Conservation (phyloP, 2,329 filamentous ascomycete species). For the Fusarium phyllophilum region DNA sequence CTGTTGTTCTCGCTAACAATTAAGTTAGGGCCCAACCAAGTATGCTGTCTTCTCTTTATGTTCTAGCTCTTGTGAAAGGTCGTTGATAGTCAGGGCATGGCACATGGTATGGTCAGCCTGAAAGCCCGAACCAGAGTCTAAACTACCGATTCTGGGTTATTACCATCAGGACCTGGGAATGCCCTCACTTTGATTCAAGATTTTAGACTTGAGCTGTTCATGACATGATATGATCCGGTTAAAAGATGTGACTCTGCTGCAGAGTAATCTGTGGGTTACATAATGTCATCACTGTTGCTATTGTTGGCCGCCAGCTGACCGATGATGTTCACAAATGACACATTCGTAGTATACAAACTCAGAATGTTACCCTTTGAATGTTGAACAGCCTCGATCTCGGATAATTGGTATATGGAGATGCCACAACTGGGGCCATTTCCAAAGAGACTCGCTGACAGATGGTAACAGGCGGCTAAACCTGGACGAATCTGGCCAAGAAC, state of each 20-base stretch:
- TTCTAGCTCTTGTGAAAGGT: background rate
- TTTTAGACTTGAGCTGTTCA: background rate
- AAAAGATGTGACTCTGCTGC: background rate
- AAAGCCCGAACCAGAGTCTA: background rate
- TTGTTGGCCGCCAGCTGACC: background rate
- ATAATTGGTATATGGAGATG: background rate
- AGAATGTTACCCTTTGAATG: background rate
- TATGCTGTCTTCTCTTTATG: background rate
- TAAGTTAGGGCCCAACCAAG: background rate
- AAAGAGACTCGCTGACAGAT: slow-evolving; percentile 29
- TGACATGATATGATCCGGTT: background rate
- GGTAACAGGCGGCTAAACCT: slow-evolving; percentile 30
- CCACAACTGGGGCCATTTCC: slow-evolving; percentile 28
- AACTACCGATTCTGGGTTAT: background rate
- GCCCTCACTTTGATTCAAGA: slow-evolving; percentile 8
- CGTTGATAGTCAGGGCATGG: background rate
- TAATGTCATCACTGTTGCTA: background rate
- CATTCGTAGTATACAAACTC: background rate
- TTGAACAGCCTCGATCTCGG: slow-evolving; percentile 4
- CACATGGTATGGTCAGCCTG: background rate
- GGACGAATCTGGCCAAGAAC: slow-evolving; percentile 19
- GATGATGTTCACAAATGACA: background rate
- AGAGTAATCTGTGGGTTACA: background rate
- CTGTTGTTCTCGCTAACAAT: background rate
- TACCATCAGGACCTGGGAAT: slow-evolving; percentile 11